phyloP scores from a whole-genome alignment of 352 stramenopile genomes.

The Stramenopiles sp. region DNA sequence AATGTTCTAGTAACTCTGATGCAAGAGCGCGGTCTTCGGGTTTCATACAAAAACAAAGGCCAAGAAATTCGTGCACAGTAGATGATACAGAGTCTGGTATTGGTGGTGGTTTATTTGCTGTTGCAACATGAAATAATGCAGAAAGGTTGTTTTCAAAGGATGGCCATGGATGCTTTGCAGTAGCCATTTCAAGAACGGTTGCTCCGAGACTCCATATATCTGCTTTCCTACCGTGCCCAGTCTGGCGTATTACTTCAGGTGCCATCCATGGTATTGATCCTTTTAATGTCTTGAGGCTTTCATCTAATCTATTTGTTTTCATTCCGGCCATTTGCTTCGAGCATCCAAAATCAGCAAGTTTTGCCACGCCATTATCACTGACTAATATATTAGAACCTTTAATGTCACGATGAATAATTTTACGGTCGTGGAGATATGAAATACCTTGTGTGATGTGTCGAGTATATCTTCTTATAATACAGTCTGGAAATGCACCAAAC shows the following conservation, averaged over 20 bases:
- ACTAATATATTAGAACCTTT: slow-evolving; percentile 44
- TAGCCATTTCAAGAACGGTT: slow-evolving; percentile 46
- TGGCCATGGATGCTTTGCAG: slow-evolving; percentile 36
- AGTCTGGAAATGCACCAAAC: slow-evolving; percentile 33
- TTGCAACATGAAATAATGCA: slow-evolving; percentile 21
- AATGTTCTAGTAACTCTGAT: slow-evolving; percentile 13
- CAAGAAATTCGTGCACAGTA: slow-evolving; percentile 11
- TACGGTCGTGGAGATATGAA: slow-evolving; percentile 35
- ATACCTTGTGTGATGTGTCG: slow-evolving; percentile 35
- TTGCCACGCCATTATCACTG: slow-evolving; percentile 34
- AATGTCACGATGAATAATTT: slow-evolving; percentile 40
- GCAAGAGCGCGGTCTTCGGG: slow-evolving; percentile 11
- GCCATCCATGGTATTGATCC: slow-evolving; percentile 55
- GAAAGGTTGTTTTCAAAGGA: slow-evolving; percentile 18
- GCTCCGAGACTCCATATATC: slow-evolving; percentile 56
- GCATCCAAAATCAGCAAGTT: slow-evolving; percentile 47
- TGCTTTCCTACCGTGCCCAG: slow-evolving; percentile 25
- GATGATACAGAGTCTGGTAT: slow-evolving; percentile 6
- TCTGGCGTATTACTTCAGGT: slow-evolving; percentile 45
- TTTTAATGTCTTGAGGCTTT: slow-evolving; percentile 1
- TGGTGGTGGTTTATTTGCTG: slow-evolving; percentile 3
- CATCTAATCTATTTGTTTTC: background rate
- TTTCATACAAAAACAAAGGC: slow-evolving; percentile 12
- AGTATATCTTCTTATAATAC: slow-evolving; percentile 30
- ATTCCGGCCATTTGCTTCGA: slow-evolving; percentile 20